These are phyloP conservation scores for Rhizopogon vinicolor DNA, from an alignment of 768 basidiomycete genomes.

Conservation along the genomic window DNA sequence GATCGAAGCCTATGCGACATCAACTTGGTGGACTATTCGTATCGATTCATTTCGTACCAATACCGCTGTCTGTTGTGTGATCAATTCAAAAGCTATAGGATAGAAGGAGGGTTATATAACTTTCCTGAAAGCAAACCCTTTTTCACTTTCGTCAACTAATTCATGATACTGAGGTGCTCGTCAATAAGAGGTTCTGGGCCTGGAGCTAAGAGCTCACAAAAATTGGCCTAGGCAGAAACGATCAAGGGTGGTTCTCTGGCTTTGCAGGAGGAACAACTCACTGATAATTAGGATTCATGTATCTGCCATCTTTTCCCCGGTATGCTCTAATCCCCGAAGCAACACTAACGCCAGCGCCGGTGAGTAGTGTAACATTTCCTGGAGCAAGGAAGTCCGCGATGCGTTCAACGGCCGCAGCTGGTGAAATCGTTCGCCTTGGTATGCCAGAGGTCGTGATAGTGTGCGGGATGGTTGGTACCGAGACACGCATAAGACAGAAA, in stretches of 20 bases:
- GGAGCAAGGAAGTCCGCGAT: conserved; percentile 60
- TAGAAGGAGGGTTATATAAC: conserved; percentile 23
- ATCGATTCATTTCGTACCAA: conserved; percentile 41
- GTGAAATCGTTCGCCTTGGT: conserved; percentile 30
- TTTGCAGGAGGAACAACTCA: conserved; percentile 30
- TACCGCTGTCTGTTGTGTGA: conserved; percentile 66
- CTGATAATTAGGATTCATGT: conserved; percentile 91
- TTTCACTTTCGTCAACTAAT: conserved; percentile 64
- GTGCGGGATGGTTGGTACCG: conserved; percentile 71
- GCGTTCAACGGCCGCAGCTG: conserved; percentile 52
- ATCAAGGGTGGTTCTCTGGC: neutral
- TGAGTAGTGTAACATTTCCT: conserved; percentile 73
- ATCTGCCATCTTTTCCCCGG: conserved; percentile 77
- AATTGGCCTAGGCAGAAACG: conserved; percentile 44
- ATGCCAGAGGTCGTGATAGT: conserved; percentile 35
- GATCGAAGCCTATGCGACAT: conserved; percentile 49
- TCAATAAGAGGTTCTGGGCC: conserved; percentile 9
- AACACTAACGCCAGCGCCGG: conserved; percentile 92
- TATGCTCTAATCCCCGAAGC: conserved; percentile 97
- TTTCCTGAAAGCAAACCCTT: conserved; percentile 65
- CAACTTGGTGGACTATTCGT: neutral
- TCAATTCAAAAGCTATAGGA: neutral
- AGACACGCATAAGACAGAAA: conserved; percentile 59
- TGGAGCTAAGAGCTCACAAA: conserved; percentile 31
- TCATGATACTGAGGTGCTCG: conserved; percentile 62